phyloP scores from a whole-genome alignment of 139 green algal species.

The Auxenochlorella pyrenoidosa region DNA sequence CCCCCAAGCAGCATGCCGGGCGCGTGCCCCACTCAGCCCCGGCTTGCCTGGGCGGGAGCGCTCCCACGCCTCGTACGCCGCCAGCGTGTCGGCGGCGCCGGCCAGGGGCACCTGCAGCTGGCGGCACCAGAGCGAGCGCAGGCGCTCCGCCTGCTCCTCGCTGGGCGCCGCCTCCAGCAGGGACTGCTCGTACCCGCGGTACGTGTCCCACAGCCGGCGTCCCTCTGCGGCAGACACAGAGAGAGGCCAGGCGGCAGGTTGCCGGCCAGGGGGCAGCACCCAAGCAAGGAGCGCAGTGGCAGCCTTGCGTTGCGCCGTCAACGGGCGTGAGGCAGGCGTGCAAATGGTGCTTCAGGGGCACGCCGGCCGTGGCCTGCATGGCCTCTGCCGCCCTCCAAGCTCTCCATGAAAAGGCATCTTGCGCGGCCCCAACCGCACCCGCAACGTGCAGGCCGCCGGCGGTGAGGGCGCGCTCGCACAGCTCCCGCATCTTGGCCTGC shows the following conservation, averaged over 20 bases:
- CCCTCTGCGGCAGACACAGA: constrained; percentile 37
- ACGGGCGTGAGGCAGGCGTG: too few species aligned
- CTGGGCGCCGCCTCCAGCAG: constrained; percentile 3
- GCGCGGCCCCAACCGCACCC: not conserved
- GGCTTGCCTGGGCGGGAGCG: not conserved
- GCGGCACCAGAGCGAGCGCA: constrained; percentile 70
- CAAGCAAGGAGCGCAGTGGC: not conserved
- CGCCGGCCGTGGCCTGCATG: too few species aligned
- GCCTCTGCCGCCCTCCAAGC: not conserved
- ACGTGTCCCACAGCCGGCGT: constrained; percentile 60
- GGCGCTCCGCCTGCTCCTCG: constrained; percentile 58
- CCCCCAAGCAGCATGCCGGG: too few species aligned
- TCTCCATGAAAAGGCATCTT: not conserved
- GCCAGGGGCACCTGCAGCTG: constrained; percentile 73
- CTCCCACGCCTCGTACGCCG: constrained; percentile 77
- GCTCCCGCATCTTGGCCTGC: constrained; percentile 53
- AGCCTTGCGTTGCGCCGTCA: not conserved
- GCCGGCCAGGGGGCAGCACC: not conserved
- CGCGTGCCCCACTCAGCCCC: not conserved
- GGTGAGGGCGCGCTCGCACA: constrained; percentile 70
- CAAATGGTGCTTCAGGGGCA: too few species aligned
- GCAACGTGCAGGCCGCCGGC: constrained; percentile 72
- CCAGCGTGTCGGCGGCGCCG: constrained; percentile 49
- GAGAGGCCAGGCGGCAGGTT: too few species aligned
- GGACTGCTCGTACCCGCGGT: constrained; percentile 51